These are phyloP conservation scores for Conoideocrella luteorostrata DNA, from an alignment of 2,329 filamentous ascomycete species.

Conservation along the genomic window DNA sequence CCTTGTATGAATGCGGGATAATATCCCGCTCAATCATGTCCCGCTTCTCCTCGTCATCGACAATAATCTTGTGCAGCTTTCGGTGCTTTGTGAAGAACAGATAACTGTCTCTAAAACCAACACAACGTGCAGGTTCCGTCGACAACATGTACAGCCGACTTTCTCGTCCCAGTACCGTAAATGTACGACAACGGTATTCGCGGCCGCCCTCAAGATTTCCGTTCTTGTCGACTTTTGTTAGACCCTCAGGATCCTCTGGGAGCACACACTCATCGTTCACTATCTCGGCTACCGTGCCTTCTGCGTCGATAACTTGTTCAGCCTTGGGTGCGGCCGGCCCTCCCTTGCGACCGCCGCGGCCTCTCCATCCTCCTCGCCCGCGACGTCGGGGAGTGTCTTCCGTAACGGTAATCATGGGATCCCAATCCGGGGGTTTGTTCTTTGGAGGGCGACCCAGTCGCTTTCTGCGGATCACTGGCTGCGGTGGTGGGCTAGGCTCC, in stretches of 20 bases:
- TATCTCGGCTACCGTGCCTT: constrained; percentile 87
- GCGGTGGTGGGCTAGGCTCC: constrained; percentile 50
- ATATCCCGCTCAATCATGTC: constrained; percentile 93
- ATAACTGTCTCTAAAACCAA: constrained; percentile 96
- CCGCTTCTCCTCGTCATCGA: constrained; percentile 93
- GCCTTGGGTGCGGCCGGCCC: constrained; percentile 69
- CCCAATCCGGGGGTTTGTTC: constrained; percentile 75
- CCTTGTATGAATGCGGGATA: constrained; percentile 98
- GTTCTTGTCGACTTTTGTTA: constrained; percentile 86
- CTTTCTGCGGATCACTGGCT: constrained; percentile 63
- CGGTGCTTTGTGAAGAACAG: constrained; percentile 98
- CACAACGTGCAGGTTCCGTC: constrained; percentile 91
- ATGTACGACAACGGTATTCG: constrained; percentile 92
- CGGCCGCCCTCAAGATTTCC: constrained; percentile 77
- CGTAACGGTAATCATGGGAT: constrained; percentile 52
- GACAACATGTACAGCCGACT: constrained; percentile 95
- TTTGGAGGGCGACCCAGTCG: constrained; percentile 82
- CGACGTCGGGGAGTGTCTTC: constrained; percentile 55
- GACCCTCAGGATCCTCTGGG: constrained; percentile 80
- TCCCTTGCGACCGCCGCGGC: constrained; percentile 59
- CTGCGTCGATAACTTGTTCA: constrained; percentile 83
- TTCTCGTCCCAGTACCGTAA: constrained; percentile 79
- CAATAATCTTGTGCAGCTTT: constrained; percentile 94
- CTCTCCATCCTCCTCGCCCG: constrained; percentile 65
- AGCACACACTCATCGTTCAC: constrained; percentile 86